Conservation (phyloP, 2,329 filamentous ascomycete genomes). For the Cladosporium sp. region DNA sequence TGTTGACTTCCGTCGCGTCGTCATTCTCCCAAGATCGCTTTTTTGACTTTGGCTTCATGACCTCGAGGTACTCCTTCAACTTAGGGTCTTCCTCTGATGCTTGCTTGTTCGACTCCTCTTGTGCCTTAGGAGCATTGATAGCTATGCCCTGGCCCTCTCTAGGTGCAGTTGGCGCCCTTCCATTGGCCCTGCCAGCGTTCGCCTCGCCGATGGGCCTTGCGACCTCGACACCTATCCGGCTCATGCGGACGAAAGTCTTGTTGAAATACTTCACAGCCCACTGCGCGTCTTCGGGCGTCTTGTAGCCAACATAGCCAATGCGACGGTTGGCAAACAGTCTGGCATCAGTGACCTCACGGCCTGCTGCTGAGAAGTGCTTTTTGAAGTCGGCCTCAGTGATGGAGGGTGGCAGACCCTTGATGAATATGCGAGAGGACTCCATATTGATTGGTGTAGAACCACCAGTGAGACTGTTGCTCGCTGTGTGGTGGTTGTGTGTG, state of each 20-base stretch:
- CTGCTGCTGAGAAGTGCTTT: slow-evolving; percentile 74
- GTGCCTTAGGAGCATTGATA: background rate
- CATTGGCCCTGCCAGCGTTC: background rate
- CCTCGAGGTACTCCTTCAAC: slow-evolving; percentile 77
- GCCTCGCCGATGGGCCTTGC: slow-evolving; percentile 66
- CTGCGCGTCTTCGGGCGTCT: slow-evolving; percentile 71
- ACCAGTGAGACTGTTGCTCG: background rate
- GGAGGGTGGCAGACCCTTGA: slow-evolving; percentile 73
- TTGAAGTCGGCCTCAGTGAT: slow-evolving; percentile 81
- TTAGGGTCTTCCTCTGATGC: slow-evolving; percentile 61
- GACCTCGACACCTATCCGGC: slow-evolving; percentile 83
- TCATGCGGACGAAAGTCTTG: slow-evolving; percentile 91
- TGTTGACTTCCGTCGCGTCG: background rate
- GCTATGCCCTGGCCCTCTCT: background rate
- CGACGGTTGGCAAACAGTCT: slow-evolving; percentile 85
- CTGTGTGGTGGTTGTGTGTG: background rate
- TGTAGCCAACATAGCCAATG: slow-evolving; percentile 95
- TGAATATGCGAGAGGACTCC: slow-evolving; percentile 66
- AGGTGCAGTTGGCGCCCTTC: slow-evolving; percentile 11
- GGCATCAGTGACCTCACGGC: slow-evolving; percentile 77
- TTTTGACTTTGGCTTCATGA: slow-evolving; percentile 66
- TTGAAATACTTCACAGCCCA: slow-evolving; percentile 93
- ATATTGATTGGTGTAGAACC: slow-evolving; percentile 34
- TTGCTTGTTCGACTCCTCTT: slow-evolving; percentile 33
- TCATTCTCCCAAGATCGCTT: slow-evolving; percentile 12